Conservation (phyloP, 2,329 filamentous ascomycete genomes). For the Claviceps cyperi region DNA sequence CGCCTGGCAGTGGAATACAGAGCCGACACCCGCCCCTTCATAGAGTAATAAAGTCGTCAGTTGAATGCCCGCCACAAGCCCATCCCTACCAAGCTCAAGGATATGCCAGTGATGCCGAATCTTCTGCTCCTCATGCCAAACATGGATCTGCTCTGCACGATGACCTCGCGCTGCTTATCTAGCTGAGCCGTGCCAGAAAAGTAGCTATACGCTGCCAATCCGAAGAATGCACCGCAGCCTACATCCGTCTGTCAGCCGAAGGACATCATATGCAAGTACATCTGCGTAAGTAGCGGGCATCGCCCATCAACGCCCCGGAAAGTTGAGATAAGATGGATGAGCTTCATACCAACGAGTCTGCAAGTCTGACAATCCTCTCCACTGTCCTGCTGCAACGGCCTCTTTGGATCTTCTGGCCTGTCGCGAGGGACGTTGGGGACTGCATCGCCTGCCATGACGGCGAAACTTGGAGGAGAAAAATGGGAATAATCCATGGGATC, state of each 20-base stretch:
- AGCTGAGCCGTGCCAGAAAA: constrained; percentile 60
- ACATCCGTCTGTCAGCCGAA: not conserved
- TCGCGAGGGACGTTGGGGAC: constrained; percentile 39
- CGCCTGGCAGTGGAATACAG: not conserved
- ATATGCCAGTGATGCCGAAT: constrained; percentile 52
- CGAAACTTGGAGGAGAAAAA: too few relatives aligned
- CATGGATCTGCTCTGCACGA: constrained; percentile 53
- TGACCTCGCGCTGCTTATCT: constrained; percentile 46
- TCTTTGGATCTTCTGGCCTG: constrained; percentile 47
- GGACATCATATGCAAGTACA: not conserved
- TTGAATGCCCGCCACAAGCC: constrained; percentile 54
- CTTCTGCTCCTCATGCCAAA: constrained; percentile 60
- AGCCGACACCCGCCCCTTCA: not conserved
- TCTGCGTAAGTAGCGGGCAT: too few relatives aligned
- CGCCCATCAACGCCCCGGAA: too few relatives aligned
- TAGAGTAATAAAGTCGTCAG: not conserved
- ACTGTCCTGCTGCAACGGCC: constrained; percentile 39
- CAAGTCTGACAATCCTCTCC: constrained; percentile 57
- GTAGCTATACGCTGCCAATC: constrained; percentile 65
- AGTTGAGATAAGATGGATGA: not conserved
- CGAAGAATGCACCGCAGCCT: constrained; percentile 65
- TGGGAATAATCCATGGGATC: too few relatives aligned
- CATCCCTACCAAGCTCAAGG: constrained; percentile 51
- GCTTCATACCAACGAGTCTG: constrained; percentile 49
- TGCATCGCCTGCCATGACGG: constrained; percentile 22